A percentile compares a stretch with the other conserved stretches of the same genome.
phyloP scores from a whole-genome alignment of 2,329 filamentous ascomycete species.

The Ophiostoma tasmaniense region DNA sequence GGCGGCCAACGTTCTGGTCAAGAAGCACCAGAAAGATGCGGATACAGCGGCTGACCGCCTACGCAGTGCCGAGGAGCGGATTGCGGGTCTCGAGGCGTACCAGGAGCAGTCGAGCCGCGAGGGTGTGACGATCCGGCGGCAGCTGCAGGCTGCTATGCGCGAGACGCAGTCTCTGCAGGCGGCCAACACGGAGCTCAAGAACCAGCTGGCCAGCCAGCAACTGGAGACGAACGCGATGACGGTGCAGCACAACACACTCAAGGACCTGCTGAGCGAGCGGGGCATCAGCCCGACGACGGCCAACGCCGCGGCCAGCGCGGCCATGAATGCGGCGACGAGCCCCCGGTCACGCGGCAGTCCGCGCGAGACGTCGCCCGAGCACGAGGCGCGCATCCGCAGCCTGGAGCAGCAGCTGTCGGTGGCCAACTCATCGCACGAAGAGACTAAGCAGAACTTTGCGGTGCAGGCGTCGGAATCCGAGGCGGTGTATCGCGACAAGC shows the following conservation, averaged over 20 bases:
- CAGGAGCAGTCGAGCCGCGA: slow-evolving; percentile 96
- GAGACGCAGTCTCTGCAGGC: slow-evolving; percentile 77
- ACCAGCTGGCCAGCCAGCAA: slow-evolving; percentile 75
- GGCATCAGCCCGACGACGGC: slow-evolving; percentile 71
- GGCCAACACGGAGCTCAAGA: slow-evolving; percentile 71
- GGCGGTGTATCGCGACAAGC: slow-evolving; percentile 80
- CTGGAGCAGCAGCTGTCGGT: slow-evolving; percentile 80
- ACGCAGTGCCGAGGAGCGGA: slow-evolving; percentile 87
- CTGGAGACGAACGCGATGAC: slow-evolving; percentile 89
- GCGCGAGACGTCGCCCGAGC: slow-evolving; percentile 68
- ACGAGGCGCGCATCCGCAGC: slow-evolving; percentile 59
- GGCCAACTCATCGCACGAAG: slow-evolving; percentile 72
- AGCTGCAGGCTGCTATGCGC: slow-evolving; percentile 74
- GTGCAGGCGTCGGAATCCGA: slow-evolving; percentile 80
- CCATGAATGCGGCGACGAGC: slow-evolving; percentile 37
- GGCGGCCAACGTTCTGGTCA: slow-evolving; percentile 68
- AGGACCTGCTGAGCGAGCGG: slow-evolving; percentile 83
- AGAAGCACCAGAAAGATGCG: slow-evolving; percentile 82
- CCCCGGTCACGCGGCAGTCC: slow-evolving; percentile 66
- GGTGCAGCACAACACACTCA: slow-evolving; percentile 86
- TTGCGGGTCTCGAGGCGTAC: slow-evolving; percentile 91
- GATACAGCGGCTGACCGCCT: slow-evolving; percentile 82
- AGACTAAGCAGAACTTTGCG: slow-evolving; percentile 70
- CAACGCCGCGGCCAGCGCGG: neutral
- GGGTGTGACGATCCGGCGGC: slow-evolving; percentile 78